phyloP scores from a whole-genome alignment of 257 asterid species.

The Nicotiana sylvestris region DNA sequence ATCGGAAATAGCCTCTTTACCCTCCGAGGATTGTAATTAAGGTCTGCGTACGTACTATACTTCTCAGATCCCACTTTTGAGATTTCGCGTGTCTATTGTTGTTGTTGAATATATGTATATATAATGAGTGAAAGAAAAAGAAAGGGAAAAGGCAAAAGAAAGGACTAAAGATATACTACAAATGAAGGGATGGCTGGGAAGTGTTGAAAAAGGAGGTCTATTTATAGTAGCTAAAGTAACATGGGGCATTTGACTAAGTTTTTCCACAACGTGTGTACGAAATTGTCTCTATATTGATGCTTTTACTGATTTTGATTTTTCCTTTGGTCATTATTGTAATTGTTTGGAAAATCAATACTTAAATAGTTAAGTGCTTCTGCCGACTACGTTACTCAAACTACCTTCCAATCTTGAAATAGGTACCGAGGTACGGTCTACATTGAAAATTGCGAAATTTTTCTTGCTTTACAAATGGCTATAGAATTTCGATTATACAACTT shows the following conservation, averaged over 20 bases:
- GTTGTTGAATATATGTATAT: constrained; percentile 8
- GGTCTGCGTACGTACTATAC: no score
- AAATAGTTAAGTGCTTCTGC: constrained; percentile 25
- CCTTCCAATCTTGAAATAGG: constrained; percentile 33
- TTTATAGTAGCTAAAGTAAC: constrained; percentile 44
- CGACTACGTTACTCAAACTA: constrained; percentile 41
- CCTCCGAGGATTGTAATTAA: no score
- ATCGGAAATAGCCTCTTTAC: no score
- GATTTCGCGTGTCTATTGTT: no score
- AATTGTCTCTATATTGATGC: neutral
- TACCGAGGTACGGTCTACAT: neutral
- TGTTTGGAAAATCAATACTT: neutral
- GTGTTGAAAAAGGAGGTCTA: constrained; percentile 23
- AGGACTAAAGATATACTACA: neutral
- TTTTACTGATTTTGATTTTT: neutral
- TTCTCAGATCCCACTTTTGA: no score
- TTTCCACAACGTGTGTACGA: constrained; percentile 9
- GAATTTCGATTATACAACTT: neutral
- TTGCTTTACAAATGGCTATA: neutral
- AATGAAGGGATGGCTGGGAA: constrained; percentile 15
- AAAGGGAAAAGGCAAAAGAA: neutral
- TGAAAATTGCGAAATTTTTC: neutral
- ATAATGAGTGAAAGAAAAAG: constrained; percentile 5
- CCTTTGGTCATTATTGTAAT: neutral
- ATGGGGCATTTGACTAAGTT: constrained; percentile 21